Base-by-base conservation (phyloP, 305 asterid genomes). In the Fraxinus albicans region DNA sequence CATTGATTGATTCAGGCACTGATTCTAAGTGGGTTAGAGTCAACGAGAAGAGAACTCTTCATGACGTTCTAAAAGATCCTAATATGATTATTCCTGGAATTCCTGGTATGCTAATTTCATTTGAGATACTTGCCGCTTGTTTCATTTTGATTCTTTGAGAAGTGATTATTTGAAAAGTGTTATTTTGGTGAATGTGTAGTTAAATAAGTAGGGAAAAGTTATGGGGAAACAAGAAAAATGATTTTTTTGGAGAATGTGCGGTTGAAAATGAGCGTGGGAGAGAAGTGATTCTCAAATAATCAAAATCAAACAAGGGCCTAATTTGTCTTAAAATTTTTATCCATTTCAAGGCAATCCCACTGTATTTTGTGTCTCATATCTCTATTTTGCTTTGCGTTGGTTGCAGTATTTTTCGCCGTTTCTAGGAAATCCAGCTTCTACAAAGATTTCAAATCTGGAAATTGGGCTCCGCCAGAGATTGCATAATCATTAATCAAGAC, bases 381-480 rank as follows among this genome's bases (percentile, higher is more conserved):
- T 79, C 19, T 69, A 25, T 78, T 35, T 7, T n/a, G 55, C 60
- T 12, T 79, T 83, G 29, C 82, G 65, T 75, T 74, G 31, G 80
- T 42, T 87, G 88, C 95, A 95, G 99, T 90, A 65, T 89, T 94
- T 80, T 93, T 80, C 63, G 87, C 90, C 36, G 94, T 95, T 70
- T 94, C 98, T 10, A 92, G 85, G 85, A 89, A 86, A 83, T 90
- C 99, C 47, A 80, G 90, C 87, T 93, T 94, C 90, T 92, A 94
- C 76, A 82, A 81, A 34, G 89, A 89, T 84, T 94, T 95, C 88
- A 93, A 84, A 84, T 88, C 95, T 42, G 97, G 97, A 78, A 93
- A 93, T 55, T 95, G 98, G 98, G 77, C 92, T 83, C 87, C 83
- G 3, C 94, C 97, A 17, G 65, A 76, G 78, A 79, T 88, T 42